Percentiles rank a stretch among this genome's conserved stretches.
These are phyloP conservation scores for Scheffersomyces coipomensis DNA, from an alignment of 805 yeast genomes.

Conservation along the genomic window DNA sequence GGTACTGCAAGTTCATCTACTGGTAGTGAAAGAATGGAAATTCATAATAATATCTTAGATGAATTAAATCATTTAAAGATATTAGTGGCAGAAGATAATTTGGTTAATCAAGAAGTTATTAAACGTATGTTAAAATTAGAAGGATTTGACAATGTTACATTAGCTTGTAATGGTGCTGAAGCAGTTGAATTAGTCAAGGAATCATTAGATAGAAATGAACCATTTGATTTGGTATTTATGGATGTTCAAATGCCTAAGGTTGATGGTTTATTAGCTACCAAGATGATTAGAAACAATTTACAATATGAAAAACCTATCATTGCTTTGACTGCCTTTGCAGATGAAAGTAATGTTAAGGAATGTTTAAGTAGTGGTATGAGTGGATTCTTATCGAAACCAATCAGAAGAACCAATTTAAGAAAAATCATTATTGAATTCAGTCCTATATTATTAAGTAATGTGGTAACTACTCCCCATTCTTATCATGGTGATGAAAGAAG, in stretches of 20 bases:
- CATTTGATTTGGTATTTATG: constrained; percentile 82
- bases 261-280: constrained; percentile 87
- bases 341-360: constrained; percentile 81
- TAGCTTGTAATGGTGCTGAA: constrained; percentile 90
- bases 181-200: constrained; percentile 69
- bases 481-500: constrained; percentile 24
- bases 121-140: constrained; percentile 83
- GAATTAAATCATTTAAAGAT: constrained; percentile 43
- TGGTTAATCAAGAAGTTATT: constrained; percentile 92
- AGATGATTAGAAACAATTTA: constrained; percentile 61
- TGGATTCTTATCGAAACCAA: constrained; percentile 87
- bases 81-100: constrained; percentile 90
- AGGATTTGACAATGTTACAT: constrained; percentile 65
- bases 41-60: constrained; percentile 19
- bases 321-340: constrained; percentile 95
- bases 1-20: constrained; percentile 43
- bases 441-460: constrained; percentile 27
- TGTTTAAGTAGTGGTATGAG: constrained; percentile 91
- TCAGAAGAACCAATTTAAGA: constrained; percentile 66
- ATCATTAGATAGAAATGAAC: constrained; percentile 36
- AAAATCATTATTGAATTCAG: constrained; percentile 53
- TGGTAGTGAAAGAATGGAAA: constrained; percentile 11
- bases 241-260: constrained; percentile 96
- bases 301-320: constrained; percentile 74
- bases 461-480: constrained; percentile 34